Evolutionary conservation across 257 asterid genomes (phyloP).

Genomic region (Prunella vulgaris): DNA sequence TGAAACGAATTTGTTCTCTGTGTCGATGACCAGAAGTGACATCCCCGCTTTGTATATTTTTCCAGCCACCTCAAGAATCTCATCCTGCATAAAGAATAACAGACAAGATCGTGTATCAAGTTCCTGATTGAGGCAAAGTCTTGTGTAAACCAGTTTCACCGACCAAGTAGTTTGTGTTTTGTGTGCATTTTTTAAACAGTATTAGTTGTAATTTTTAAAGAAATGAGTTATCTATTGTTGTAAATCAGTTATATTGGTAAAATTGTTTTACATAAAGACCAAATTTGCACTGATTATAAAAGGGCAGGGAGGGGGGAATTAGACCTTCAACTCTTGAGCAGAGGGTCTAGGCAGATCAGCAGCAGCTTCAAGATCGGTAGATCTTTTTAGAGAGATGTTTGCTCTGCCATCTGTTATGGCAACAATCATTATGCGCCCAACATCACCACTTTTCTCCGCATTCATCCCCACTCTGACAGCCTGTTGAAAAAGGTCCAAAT

Average conservation of each 20-base stretch:
- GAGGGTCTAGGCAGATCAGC: constrained; percentile 83
- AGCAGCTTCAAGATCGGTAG: constrained; percentile 76
- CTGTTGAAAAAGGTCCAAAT: constrained; percentile 27
- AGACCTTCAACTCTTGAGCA: constrained; percentile 74
- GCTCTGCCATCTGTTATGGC: constrained; percentile 98
- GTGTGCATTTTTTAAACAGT: too few relatives aligned
- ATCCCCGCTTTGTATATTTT: constrained; percentile 88
- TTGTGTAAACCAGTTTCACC: too few relatives aligned
- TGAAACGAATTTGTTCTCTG: constrained; percentile 73
- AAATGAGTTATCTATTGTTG: too few relatives aligned
- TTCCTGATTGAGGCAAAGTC: too few relatives aligned
- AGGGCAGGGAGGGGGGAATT: neutral
- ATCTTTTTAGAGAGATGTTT: constrained; percentile 87
- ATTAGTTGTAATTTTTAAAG: too few relatives aligned
- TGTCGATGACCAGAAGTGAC: constrained; percentile 53
- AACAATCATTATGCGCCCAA: constrained; percentile 95
- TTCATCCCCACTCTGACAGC: constrained; percentile 97
- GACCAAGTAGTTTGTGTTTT: too few relatives aligned
- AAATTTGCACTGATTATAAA: neutral
- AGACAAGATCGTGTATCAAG: neutral
- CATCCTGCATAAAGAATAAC: constrained; percentile 48
- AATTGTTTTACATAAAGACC: too few relatives aligned
- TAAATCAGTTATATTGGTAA: too few relatives aligned
- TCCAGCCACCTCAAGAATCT: constrained; percentile 86
- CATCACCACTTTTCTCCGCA: constrained; percentile 97